Base-by-base conservation (phyloP, 805 yeast species). In the Aciculoconidium aculeatum region DNA sequence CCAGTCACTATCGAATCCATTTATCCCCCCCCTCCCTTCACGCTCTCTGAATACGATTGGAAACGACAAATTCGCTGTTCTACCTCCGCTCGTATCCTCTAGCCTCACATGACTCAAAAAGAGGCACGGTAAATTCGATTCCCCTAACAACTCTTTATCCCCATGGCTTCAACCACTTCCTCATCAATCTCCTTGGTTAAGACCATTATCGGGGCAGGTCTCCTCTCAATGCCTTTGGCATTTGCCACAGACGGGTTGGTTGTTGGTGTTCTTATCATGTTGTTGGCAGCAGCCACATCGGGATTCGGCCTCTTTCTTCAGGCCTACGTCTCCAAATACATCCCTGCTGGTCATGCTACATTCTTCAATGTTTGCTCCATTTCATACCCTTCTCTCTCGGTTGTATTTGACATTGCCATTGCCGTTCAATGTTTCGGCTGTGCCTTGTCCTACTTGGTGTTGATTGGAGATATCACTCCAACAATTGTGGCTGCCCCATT, bases 351-450 rank as follows among this genome's bases (percentile, higher is more conserved):
- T 2, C 67, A 76, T 27, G 80, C 88, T 3, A 76, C 83, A 0
- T 83, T 81, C 50, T 82, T 82, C 55, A 73, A 77, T 15, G 58
- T 82, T 70, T 77, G 32, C 52, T 80, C 27, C 32, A 49, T 74
- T 21, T 74, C 82, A 0, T 75, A 74, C 36, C 83, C 83, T 1
- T 66, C 70, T 11, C 53, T 77, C 17, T 70, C 78, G 27, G 73
- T 78, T 4, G 50, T 76, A 2, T 78, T 78, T 51, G 86, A 78
- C 48, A 34, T 75, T 14, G 85, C 85, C 2, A 78, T 78, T 28
- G 82, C 83, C 2, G 58, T 78, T 30, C 80, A 78, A 51, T 78
- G 85, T 42, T 75, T 77, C 47, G 86, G 86, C 10, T 82, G 79
- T 15, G 81, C 80, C 2, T 62, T 77, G 9, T 74, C 81, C 6